A percentile compares a stretch with the other conserved stretches of the same genome.
Evolutionary conservation across 768 basidiomycete genomes (phyloP).

Genomic region (Postia placenta): DNA sequence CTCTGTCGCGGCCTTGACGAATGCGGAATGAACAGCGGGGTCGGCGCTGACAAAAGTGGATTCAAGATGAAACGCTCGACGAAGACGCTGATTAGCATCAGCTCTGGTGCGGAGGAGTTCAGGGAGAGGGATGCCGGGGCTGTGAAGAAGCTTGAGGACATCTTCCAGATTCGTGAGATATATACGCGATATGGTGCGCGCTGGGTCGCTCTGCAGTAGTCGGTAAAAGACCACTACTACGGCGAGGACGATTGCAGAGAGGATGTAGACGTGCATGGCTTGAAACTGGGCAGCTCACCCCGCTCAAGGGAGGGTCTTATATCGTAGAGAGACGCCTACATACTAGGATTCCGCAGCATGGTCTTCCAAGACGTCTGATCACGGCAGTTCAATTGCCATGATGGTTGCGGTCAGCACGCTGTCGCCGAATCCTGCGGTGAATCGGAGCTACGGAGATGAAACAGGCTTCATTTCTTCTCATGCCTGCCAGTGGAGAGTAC

Average conservation of each 20-base stretch:
- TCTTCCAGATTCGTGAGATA: not conserved
- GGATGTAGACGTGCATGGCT: too few relatives aligned
- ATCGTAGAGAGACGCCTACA: too few relatives aligned
- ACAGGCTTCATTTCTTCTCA: too few relatives aligned
- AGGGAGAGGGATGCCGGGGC: conserved; percentile 3
- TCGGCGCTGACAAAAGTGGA: conserved; percentile 49
- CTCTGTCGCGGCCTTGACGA: conserved; percentile 23
- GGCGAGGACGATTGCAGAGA: not conserved
- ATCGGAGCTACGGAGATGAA: too few relatives aligned
- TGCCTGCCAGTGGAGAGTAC: too few relatives aligned
- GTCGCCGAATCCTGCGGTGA: too few relatives aligned
- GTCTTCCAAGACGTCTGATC: too few relatives aligned
- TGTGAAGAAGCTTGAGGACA: conserved; percentile 9
- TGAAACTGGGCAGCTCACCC: too few relatives aligned
- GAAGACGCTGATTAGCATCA: conserved; percentile 16
- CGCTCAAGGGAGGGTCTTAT: too few relatives aligned
- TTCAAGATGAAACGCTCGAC: conserved; percentile 21
- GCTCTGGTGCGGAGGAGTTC: conserved; percentile 10
- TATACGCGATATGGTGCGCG: not conserved
- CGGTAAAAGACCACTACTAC: not conserved
- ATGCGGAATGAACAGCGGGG: conserved; percentile 28
- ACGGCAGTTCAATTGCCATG: too few relatives aligned
- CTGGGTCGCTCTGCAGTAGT: not conserved
- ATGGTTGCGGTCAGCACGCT: too few relatives aligned
- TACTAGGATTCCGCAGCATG: too few relatives aligned